These are phyloP conservation scores for Dicorynia guianensis DNA, from an alignment of 306 rosid species.

Conservation along the genomic window DNA sequence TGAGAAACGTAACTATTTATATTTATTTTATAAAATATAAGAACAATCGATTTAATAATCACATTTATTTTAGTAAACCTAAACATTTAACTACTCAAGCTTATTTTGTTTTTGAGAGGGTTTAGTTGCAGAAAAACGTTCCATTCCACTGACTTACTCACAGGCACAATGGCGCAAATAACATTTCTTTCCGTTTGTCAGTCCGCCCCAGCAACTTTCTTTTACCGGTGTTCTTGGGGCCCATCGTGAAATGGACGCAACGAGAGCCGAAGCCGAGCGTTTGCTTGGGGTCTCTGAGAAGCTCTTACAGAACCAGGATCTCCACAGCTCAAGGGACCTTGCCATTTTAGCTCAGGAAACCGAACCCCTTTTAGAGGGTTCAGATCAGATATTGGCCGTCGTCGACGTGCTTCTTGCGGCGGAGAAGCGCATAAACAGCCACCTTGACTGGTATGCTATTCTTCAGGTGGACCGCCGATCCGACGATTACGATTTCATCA, in stretches of 20 bases:
- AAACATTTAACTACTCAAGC: too few species aligned
- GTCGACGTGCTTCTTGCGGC: constrained; percentile 79
- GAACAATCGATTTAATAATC: too few species aligned
- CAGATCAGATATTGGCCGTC: constrained; percentile 94
- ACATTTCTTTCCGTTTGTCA: too few species aligned
- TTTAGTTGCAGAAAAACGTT: too few species aligned
- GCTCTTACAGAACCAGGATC: constrained; percentile 79
- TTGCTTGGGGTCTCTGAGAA: constrained; percentile 82
- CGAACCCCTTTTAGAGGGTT: constrained; percentile 86
- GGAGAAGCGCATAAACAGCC: constrained; percentile 77
- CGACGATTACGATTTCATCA: constrained; percentile 72
- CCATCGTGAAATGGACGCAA: constrained; percentile 32
- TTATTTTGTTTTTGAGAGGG: too few species aligned
- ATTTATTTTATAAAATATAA: too few species aligned
- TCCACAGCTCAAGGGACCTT: constrained; percentile 75
- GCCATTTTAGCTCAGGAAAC: constrained; percentile 88
- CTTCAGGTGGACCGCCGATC: constrained; percentile 76
- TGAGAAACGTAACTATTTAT: too few species aligned
- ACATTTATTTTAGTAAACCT: too few species aligned
- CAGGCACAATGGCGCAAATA: too few species aligned
- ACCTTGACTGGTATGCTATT: constrained; percentile 86
- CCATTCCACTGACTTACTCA: too few species aligned
- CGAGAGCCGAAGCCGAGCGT: constrained; percentile 78
- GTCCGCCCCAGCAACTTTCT: not conserved
- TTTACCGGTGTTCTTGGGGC: not conserved